Evolutionary conservation across 371 early-diverging fungal genomes (phyloP), one percentile per base, ranked within the genome.

Genomic region (Batrachochytrium dendrobatidis): DNA sequence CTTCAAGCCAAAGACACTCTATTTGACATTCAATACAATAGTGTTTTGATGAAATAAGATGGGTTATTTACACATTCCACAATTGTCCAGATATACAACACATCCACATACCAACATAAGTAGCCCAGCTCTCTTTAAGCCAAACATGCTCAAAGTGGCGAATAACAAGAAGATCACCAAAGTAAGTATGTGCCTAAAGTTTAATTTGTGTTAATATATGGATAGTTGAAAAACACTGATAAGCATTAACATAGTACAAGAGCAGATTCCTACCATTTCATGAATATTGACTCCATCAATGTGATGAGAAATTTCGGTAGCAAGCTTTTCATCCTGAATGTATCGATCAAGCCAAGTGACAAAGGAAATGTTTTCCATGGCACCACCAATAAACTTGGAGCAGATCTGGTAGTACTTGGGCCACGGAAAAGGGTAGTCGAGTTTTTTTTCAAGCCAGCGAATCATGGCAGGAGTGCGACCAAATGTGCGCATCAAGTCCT

Each of bases 71-170:
- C n/a, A n/a, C n/a, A n/a, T n/a, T n/a, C n/a, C n/a, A n/a, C n/a
- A n/a, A n/a, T n/a, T n/a, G n/a, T n/a, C n/a, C n/a, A 44, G 32
- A 58, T 67, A 59, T 64, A 71, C 73, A 75, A 20, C 67, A 54
- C n/a, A 20, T 18, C 17, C 17, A 39, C 22, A 7, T 49, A 45
- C 69, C 75, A 22, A 64, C 73, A 59, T 77, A 83, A 0, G 70
- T 70, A 6, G 83, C 83, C 82, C 82, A 83, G 25, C 75, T 71
- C 67, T 82, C 84, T 68, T 82, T 83, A n/a, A 81, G 58, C 84
- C 84, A 84, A 18, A 68, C 83, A 65, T 83, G 82, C 54, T 84
- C 84, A 69, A 82, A 83, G 65, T 81, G 78, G 48, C 79, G 64
- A 31, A 80, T 79, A 12, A 79, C 80, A 32, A 81, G 44, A 25